Conservation (phyloP, 208 protist species). For the Crithidia sp. region DNA sequence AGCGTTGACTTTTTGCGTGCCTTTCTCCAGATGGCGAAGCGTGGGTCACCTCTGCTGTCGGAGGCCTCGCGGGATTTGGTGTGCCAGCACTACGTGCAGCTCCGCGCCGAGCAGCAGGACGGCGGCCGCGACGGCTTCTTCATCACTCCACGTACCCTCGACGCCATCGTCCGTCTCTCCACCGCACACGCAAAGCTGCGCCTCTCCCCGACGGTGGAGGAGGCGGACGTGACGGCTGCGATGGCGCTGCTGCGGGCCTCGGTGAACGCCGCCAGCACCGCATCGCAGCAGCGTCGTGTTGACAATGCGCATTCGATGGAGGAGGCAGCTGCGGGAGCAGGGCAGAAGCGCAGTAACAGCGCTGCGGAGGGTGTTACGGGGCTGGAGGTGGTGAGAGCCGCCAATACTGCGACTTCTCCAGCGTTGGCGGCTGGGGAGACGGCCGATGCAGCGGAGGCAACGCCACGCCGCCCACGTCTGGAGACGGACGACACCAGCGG, state of each 20-base stretch:
- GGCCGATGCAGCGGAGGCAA: not conserved
- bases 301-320: constrained; percentile 60
- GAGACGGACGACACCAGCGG: not conserved
- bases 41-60: constrained; percentile 77
- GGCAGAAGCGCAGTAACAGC: constrained; percentile 30
- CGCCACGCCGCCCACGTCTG: not conserved
- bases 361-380: constrained; percentile 6
- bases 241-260: constrained; percentile 83
- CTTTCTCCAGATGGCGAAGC: constrained; percentile 95
- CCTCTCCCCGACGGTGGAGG: constrained; percentile 81
- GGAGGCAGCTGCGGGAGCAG: constrained; percentile 29
- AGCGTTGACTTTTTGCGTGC: constrained; percentile 97
- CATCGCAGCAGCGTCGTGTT: constrained; percentile 63
- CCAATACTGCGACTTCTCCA: not conserved
- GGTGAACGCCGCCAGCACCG: constrained; percentile 81
- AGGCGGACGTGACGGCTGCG: constrained; percentile 88
- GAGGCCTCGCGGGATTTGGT: constrained; percentile 89
- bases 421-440: not conserved
- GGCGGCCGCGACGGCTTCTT: constrained; percentile 81
- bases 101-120: constrained; percentile 85
- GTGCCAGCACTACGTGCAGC: constrained; percentile 88
- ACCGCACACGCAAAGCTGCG: constrained; percentile 95
- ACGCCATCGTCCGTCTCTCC: constrained; percentile 97
- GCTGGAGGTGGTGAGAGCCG: not conserved
- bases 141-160: constrained; percentile 96